Base-by-base conservation (phyloP, 2,329 filamentous ascomycete species). In the Exserohilum turcica region DNA sequence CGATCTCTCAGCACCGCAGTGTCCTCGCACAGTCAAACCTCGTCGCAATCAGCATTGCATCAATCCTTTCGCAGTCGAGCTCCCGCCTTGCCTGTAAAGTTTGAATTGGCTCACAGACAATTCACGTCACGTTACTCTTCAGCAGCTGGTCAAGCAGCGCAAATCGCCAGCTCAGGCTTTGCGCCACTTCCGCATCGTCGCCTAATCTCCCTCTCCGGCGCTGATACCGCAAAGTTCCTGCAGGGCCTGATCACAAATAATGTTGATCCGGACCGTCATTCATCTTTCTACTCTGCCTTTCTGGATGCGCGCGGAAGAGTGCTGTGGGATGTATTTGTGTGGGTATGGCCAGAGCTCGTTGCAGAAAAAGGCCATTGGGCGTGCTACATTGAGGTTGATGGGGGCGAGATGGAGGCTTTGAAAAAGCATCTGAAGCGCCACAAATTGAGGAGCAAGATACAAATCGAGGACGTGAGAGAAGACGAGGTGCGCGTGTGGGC, bases 241-340 rank as follows among this genome's bases (percentile, higher is more conserved):
- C 92, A 97, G 73, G 92, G 93, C 48, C 84, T 96, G 51, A 84
- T 94, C 59, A 96, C 93, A 1, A 84, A 88, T 58, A 88, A 87
- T 58, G 83, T 91, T 58, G 74, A 84, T 46, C 75, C 82, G 0
- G 66, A 77, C 6, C 74, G 43, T 12, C 50, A 63, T 6, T 57
- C 76, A 2, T 74, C 69, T 0, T 73, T 71, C 51, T 97, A 96
- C 75, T 82, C 88, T 6, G 91, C 87, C 0, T 96, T 99, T 67
- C 80, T 99, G 36, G 96, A 89, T 62, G 91, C 93, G 6, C 75
- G 76, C 29, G 94, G 94, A 36, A 85, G 92, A 52, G 83, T 99
- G 8, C 79, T 97, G 37, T 85, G 93, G 77, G 94, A 99, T 76
- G 89, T 92, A 46, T 96, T 97, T 74, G 81, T 99, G 42, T 97